Percentiles rank a stretch among this genome's conserved stretches.
These are phyloP conservation scores for Xylariaceae sp. DNA, from an alignment of 2,329 filamentous ascomycete genomes.

Conservation along the genomic window DNA sequence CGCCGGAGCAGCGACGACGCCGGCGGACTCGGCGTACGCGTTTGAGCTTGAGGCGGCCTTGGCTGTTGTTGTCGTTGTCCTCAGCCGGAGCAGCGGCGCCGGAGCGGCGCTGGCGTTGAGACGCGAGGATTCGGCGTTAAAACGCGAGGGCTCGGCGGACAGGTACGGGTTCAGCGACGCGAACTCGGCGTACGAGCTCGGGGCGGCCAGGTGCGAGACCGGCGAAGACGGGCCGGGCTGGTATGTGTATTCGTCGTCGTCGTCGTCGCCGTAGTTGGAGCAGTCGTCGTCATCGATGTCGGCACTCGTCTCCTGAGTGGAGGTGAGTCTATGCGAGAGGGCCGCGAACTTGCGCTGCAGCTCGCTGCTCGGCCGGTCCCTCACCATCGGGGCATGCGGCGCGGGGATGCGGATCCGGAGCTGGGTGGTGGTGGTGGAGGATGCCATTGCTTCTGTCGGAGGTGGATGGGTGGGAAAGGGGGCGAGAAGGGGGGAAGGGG, in stretches of 20 bases:
- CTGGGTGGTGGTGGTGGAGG: too few relatives aligned
- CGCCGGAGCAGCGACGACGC: background rate
- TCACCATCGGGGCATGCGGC: too few relatives aligned
- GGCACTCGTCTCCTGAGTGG: background rate
- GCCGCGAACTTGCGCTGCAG: background rate
- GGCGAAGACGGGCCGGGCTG: too few relatives aligned
- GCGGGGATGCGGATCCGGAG: too few relatives aligned
- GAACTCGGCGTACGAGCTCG: constrained; percentile 9
- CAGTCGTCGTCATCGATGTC: constrained; percentile 1
- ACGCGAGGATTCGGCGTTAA: background rate
- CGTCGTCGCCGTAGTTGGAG: constrained; percentile 7
- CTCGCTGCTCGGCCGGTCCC: too few relatives aligned
- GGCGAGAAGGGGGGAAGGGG: background rate
- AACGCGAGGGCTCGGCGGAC: too few relatives aligned
- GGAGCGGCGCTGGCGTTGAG: background rate
- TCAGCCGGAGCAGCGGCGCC: background rate
- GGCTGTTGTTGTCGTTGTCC: background rate
- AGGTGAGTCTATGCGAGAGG: background rate
- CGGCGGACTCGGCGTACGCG: background rate
- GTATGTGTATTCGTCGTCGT: constrained; percentile 1
- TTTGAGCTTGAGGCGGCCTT: background rate
- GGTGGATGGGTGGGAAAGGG: background rate
- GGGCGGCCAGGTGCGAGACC: constrained; percentile 1
- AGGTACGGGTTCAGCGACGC: constrained; percentile 9
- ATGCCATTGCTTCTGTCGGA: background rate